phyloP scores from a whole-genome alignment of 2,329 filamentous ascomycete species.

The Neofusicoccum umdonicola region DNA sequence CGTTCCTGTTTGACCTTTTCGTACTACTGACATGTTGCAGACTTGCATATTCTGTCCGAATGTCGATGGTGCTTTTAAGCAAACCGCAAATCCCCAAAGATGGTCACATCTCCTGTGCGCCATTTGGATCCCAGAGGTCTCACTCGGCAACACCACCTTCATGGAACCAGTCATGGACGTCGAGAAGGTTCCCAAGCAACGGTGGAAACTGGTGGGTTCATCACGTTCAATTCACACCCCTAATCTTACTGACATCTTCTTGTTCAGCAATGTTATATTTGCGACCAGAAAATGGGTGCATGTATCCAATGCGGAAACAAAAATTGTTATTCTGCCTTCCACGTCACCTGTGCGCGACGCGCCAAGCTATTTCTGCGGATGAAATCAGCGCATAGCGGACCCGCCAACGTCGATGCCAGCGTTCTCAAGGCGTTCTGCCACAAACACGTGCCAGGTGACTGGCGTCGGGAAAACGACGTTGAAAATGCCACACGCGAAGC shows the following conservation, averaged over 20 bases:
- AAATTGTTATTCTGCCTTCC: constrained; percentile 93
- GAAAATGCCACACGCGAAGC: constrained; percentile 76
- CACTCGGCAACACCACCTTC: constrained; percentile 90
- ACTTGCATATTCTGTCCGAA: constrained; percentile 99
- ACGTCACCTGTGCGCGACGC: constrained; percentile 90
- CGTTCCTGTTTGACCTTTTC: constrained; percentile 26
- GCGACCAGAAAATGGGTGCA: constrained; percentile 94
- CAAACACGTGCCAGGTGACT: constrained; percentile 87
- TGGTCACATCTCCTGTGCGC: constrained; percentile 97
- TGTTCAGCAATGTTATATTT: constrained; percentile 78
- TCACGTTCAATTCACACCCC: not conserved
- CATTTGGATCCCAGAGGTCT: constrained; percentile 98
- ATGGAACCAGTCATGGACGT: constrained; percentile 99
- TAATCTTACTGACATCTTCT: constrained; percentile 22
- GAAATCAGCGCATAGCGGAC: constrained; percentile 83
- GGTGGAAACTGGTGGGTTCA: constrained; percentile 71
- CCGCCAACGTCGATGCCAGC: constrained; percentile 75
- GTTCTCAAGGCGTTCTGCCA: constrained; percentile 94
- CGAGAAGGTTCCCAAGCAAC: constrained; percentile 90
- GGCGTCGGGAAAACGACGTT: constrained; percentile 81
- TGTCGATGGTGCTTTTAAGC: constrained; percentile 96
- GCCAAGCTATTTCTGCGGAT: constrained; percentile 90
- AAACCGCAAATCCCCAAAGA: constrained; percentile 85
- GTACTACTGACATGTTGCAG: constrained; percentile 37
- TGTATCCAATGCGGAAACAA: constrained; percentile 99